Evolutionary conservation across 805 yeast species (phyloP), one percentile per base, ranked within the genome.

Genomic region (Starmera quercuum): DNA sequence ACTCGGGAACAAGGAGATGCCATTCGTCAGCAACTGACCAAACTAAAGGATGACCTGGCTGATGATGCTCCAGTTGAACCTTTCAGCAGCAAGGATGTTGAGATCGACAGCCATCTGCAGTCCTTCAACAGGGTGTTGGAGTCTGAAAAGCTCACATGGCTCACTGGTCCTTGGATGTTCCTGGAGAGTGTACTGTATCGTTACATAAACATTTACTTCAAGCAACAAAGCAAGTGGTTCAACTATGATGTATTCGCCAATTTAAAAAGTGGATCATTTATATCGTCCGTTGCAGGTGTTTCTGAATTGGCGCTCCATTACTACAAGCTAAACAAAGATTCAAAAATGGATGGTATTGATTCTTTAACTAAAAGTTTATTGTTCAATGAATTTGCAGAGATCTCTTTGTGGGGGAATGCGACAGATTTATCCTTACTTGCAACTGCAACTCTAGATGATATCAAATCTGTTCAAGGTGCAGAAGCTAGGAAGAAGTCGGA

Each of bases 321-420:
- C 61, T 65, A 57, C 44, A 65, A 59, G 29, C 54, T 75, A 33
- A 46, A 50, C 12, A 46, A 51, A 21, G 58, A 63, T 33, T 45
- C 58, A 29, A 32, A 42, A 7, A 30, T 34, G 10, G 20, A 34
- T 2, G 38, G 41, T 4, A 46, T 51, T 4, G 71, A 66, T 37
- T 39, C 40, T 1, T 76, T 71, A 5, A 55, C 69, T 0, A 56
- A 78, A 41, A 56, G 66, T 39, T 46, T 80, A 10, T 61, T 86
- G 29, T 88, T 87, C 64, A 73, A 68, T 40, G 99, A 92, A 54
- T 83, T 88, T 41, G 60, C 83, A 28, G 95, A 87, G 53, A 74
- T 90, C 35, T 84, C 96, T 0, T 61, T 92, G 34, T 92, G 99
- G 99, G 99, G 99, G 19, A 92, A 92, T 58, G 97, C 97, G 14